Evolutionary conservation across 768 basidiomycete genomes (phyloP).

Genomic region (Trametes coccinea): DNA sequence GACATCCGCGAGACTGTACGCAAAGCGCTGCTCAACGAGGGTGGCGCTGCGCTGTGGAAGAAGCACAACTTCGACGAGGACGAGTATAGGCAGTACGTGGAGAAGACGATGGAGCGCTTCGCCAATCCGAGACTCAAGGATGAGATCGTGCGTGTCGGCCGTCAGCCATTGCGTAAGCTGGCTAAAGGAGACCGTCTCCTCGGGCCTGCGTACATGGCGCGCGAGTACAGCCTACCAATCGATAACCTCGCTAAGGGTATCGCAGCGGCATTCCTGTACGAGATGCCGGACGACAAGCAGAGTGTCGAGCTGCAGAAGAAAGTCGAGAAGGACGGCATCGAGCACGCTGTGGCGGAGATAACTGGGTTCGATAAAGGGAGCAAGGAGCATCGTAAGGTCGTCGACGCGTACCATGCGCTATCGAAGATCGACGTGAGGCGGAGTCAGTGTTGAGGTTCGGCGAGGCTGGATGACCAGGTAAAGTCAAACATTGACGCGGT

Average conservation of each 20-base stretch:
- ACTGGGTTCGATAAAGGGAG: constrained; percentile 31
- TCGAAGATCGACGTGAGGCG: constrained; percentile 2
- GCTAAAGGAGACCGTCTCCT: constrained; percentile 37
- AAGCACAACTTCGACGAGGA: constrained; percentile 30
- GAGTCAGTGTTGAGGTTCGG: background rate
- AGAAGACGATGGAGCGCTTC: constrained; percentile 37
- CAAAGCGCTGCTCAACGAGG: constrained; percentile 36
- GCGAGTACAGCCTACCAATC: constrained; percentile 32
- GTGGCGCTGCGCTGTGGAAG: constrained; percentile 38
- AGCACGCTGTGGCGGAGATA: constrained; percentile 30
- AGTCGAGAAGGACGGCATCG: constrained; percentile 32
- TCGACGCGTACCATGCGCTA: constrained; percentile 27
- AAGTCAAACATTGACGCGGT: background rate
- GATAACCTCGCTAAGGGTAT: constrained; percentile 36
- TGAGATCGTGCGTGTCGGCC: constrained; percentile 38
- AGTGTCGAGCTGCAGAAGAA: constrained; percentile 34
- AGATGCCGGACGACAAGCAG: constrained; percentile 36
- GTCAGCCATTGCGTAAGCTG: constrained; percentile 43
- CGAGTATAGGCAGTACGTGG: constrained; percentile 34
- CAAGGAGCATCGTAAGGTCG: constrained; percentile 25
- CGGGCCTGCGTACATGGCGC: constrained; percentile 39
- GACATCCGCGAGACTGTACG: constrained; percentile 33
- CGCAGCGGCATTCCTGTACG: constrained; percentile 38
- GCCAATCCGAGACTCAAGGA: constrained; percentile 39
- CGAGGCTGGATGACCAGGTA: no score